Percentiles rank a stretch among this genome's conserved stretches.
Conservation (phyloP, 805 yeast genomes). For the Wickerhamomyces pijperi region DNA sequence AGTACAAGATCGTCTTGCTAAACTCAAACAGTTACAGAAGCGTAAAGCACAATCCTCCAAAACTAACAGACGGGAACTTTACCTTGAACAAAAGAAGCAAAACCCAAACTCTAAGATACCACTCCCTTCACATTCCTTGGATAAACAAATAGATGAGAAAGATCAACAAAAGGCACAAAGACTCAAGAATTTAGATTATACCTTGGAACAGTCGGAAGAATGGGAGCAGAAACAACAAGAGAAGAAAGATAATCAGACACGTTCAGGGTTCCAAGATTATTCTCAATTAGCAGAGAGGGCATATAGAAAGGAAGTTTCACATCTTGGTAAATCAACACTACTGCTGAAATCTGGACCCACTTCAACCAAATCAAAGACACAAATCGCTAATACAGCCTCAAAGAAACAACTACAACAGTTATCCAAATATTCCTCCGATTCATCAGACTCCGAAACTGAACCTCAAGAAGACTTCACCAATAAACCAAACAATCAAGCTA, state of each 20-base stretch:
- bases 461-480: conserved; percentile 4
- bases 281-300: conserved; percentile 48
- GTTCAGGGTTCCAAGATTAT: conserved; percentile 36
- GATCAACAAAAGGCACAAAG: not conserved
- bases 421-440: not conserved
- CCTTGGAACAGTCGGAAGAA: conserved; percentile 52
- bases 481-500: conserved; percentile 26
- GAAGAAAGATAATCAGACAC: conserved; percentile 17
- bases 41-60: conserved; percentile 19
- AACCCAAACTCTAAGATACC: conserved; percentile 17
- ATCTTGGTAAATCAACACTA: not conserved
- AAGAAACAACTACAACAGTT: not conserved
- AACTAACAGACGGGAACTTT: conserved; percentile 26
- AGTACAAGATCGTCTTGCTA: conserved; percentile 6
- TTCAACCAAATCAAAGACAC: not conserved
- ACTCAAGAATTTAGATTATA: conserved; percentile 31
- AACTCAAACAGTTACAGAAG: conserved; percentile 19
- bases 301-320: conserved; percentile 34
- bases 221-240: conserved; percentile 39
- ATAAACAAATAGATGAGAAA: not conserved
- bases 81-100: conserved; percentile 22
- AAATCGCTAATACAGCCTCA: no score
- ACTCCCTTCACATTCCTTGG: not conserved
- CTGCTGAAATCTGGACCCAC: no score
- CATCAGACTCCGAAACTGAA: not conserved